Evolutionary conservation across 495 filamentous ascomycete genomes (phyloP), one percentile per base, ranked within the genome.

Genomic region (Daldinia grandis): DNA sequence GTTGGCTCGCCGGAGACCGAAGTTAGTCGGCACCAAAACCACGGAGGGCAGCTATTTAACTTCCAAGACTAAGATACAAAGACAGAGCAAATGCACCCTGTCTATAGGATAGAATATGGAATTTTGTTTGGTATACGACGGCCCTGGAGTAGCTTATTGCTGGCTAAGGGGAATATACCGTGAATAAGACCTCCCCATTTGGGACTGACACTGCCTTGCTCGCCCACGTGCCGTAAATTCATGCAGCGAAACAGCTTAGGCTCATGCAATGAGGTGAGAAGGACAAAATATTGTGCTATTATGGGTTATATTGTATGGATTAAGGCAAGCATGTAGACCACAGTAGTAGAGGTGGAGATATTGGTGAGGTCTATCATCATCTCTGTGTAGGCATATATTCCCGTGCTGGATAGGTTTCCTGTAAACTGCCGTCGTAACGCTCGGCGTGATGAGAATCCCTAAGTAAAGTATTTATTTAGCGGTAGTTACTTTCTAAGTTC

Each of bases 191-290:
- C 10, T 38, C 30, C 58, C 31, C 12, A 50, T 50, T 67, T 49
- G 24, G 35, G 49, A 49, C 38, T 9, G 59, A 67, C 50, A 57
- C 19, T 40, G 64, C 49, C 56, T 58, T 68, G 19, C 24, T 56
- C 54, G n/a, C 37, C 63, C 69, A 72, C 60, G 69, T 72, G 69
- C 69, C 49, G 64, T 44, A 57, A 51, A 25, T 21, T 42, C 37
- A 63, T 53, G 58, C 56, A 68, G 40, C 30, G 51, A 64, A 24
- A 47, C 38, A 64, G 5, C 59, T 60, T 42, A 35, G 35, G 64
- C 55, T 63, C 40, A 67, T 72, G 69, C 60, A 68, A 57, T 37
- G 59, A 61, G 21, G 42, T 51, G 31, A 38, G 49, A 54, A 53
- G 31, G 50, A 40, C 40, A 54, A 38, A 35, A 31, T 58, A 49